Evolutionary conservation across 208 protist genomes (phyloP).

Genomic region (Trypanosoma vivax): DNA sequence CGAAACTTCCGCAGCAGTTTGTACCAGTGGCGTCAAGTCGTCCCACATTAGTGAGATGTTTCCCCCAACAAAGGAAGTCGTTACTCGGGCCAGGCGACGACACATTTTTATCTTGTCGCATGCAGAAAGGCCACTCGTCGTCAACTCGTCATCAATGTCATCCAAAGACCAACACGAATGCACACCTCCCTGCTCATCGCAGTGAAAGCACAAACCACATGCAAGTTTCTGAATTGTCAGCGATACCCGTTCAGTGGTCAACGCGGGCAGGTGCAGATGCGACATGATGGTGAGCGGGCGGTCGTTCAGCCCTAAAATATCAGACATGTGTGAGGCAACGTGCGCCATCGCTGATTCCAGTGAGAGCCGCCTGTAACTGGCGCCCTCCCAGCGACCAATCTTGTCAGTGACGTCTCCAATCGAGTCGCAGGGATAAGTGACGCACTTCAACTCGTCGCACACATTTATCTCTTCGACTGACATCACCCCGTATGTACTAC

Average conservation of each 20-base stretch:
- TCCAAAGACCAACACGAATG: neutral
- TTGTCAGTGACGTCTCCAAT: constrained; percentile 67
- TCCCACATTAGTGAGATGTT: constrained; percentile 21
- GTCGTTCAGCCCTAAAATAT: constrained; percentile 46
- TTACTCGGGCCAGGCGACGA: constrained; percentile 6
- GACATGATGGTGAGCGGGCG: constrained; percentile 31
- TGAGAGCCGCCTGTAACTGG: constrained; percentile 68
- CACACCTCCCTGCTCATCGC: constrained; percentile 16
- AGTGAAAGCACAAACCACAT: constrained; percentile 40
- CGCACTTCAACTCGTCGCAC: constrained; percentile 57
- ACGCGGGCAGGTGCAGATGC: constrained; percentile 36
- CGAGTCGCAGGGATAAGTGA: constrained; percentile 62
- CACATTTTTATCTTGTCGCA: constrained; percentile 4
- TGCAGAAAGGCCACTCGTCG: constrained; percentile 1
- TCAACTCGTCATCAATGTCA: neutral
- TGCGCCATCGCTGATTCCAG: constrained; percentile 78
- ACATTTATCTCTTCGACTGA: constrained; percentile 43
- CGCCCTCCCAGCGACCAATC: constrained; percentile 64
- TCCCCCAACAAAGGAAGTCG: constrained; percentile 12
- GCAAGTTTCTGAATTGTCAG: constrained; percentile 57
- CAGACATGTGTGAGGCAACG: constrained; percentile 38
- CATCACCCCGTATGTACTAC: constrained; percentile 61
- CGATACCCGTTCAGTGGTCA: constrained; percentile 30
- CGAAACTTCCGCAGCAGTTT: constrained; percentile 12
- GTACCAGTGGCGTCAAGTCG: constrained; percentile 11